Percentiles rank a stretch among this genome's conserved stretches.
Evolutionary conservation across 2,329 filamentous ascomycete species (phyloP).

Genomic region (Colletotrichum sp.): DNA sequence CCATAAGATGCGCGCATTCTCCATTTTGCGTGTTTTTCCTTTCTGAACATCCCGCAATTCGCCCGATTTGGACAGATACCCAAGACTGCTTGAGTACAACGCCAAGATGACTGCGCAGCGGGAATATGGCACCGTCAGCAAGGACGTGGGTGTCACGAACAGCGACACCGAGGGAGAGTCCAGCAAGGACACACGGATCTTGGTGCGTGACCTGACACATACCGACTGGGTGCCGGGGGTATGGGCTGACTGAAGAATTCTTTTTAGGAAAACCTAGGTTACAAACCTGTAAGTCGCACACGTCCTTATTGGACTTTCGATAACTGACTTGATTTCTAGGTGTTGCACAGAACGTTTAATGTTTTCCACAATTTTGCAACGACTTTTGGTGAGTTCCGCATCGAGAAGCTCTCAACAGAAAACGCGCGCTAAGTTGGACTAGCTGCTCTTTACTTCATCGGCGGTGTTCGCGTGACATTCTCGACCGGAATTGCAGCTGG

Average conservation of each 20-base stretch:
- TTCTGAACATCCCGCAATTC: background rate
- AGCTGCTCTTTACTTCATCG: constrained; percentile 67
- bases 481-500: constrained; percentile 67
- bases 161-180: background rate
- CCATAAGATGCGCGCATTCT: background rate
- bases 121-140: background rate
- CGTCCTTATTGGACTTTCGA: background rate
- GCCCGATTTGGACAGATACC: background rate
- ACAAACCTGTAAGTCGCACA: constrained; percentile 7
- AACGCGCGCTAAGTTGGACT: constrained; percentile 6
- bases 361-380: constrained; percentile 65
- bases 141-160: background rate
- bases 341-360: constrained; percentile 61
- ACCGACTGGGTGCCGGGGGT: background rate
- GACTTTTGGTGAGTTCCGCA: constrained; percentile 55
- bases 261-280: constrained; percentile 10
- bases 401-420: background rate
- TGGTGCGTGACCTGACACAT: background rate
- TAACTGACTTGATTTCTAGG: constrained; percentile 37
- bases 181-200: background rate
- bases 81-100: background rate
- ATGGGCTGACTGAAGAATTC: background rate
- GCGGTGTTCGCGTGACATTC: constrained; percentile 64
- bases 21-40: background rate
- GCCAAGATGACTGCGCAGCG: background rate